Percentiles rank a stretch among this genome's conserved stretches.
Evolutionary conservation across 2,329 filamentous ascomycete species (phyloP).

Genomic region (Neopestalotiopsis sp.): DNA sequence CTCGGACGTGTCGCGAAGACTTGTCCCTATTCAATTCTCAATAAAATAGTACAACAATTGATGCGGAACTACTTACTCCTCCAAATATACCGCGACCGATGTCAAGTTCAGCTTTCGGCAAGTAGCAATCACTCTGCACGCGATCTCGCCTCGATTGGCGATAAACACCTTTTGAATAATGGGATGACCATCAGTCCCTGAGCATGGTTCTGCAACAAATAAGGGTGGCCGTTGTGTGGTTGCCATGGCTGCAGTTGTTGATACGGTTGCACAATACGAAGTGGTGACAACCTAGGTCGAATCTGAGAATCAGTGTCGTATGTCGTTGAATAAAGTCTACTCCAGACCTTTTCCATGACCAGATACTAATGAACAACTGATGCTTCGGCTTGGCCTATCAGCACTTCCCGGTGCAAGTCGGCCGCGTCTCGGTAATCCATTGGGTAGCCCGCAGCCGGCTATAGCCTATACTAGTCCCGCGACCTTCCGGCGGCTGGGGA

Average conservation of each 20-base stretch:
- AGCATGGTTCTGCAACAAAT: neutral
- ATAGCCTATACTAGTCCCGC: neutral
- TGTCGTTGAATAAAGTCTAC: neutral
- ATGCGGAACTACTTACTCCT: slow-evolving; percentile 12
- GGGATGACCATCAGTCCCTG: neutral
- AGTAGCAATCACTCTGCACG: slow-evolving; percentile 68
- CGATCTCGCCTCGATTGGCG: slow-evolving; percentile 74
- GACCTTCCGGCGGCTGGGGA: neutral
- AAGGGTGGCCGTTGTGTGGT: neutral
- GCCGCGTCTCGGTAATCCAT: neutral
- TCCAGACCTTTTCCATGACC: neutral
- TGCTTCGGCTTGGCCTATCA: neutral
- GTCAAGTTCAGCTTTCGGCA: slow-evolving; percentile 69
- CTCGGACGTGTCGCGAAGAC: slow-evolving; percentile 67
- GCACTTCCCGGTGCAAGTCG: neutral
- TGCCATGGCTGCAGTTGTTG: neutral
- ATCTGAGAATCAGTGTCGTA: neutral
- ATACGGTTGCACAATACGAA: neutral
- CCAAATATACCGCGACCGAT: slow-evolving; percentile 71
- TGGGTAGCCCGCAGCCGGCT: neutral
- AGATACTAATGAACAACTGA: neutral
- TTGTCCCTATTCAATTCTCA: slow-evolving; percentile 57
- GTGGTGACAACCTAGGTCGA: neutral
- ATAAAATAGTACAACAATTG: neutral
- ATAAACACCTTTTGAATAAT: slow-evolving; percentile 62